Evolutionary conservation across 495 filamentous ascomycete species (phyloP).

Genomic region (Aspergillus indologenus): DNA sequence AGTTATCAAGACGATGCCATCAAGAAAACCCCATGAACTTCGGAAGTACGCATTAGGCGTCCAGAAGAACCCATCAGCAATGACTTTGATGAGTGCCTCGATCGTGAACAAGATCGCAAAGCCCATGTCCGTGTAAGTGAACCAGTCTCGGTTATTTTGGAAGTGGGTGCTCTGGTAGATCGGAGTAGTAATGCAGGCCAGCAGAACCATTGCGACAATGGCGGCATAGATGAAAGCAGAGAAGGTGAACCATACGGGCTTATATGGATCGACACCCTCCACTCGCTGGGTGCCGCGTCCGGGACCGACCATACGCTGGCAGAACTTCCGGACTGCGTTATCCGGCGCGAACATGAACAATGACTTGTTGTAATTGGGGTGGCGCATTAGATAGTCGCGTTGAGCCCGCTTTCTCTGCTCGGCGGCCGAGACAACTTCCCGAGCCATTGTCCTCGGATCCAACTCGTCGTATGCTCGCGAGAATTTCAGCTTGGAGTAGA

Average conservation of each 20-base stretch:
- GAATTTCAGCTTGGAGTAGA: constrained; percentile 80
- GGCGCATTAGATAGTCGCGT: constrained; percentile 79
- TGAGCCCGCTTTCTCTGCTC: constrained; percentile 82
- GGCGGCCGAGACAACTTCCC: constrained; percentile 79
- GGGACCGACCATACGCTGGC: constrained; percentile 88
- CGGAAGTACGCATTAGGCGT: constrained; percentile 97
- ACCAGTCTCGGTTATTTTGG: constrained; percentile 79
- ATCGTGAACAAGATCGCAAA: constrained; percentile 86
- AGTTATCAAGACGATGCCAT: constrained; percentile 87
- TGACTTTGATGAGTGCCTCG: constrained; percentile 87
- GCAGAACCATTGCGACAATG: constrained; percentile 93
- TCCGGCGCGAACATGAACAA: constrained; percentile 79
- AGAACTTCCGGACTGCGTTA: constrained; percentile 74
- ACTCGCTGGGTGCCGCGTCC: constrained; percentile 81
- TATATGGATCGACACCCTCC: constrained; percentile 83
- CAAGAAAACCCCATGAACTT: constrained; percentile 95
- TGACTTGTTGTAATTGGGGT: constrained; percentile 90
- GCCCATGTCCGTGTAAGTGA: constrained; percentile 83
- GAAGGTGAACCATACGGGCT: constrained; percentile 85
- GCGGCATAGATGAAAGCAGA: constrained; percentile 91
- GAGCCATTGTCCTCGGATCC: constrained; percentile 82
- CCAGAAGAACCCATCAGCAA: constrained; percentile 96
- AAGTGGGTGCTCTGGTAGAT: constrained; percentile 89
- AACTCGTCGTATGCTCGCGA: constrained; percentile 69
- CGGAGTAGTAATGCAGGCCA: constrained; percentile 93